Conservation (phyloP, 75 land plant species). For the Pinus taeda region DNA sequence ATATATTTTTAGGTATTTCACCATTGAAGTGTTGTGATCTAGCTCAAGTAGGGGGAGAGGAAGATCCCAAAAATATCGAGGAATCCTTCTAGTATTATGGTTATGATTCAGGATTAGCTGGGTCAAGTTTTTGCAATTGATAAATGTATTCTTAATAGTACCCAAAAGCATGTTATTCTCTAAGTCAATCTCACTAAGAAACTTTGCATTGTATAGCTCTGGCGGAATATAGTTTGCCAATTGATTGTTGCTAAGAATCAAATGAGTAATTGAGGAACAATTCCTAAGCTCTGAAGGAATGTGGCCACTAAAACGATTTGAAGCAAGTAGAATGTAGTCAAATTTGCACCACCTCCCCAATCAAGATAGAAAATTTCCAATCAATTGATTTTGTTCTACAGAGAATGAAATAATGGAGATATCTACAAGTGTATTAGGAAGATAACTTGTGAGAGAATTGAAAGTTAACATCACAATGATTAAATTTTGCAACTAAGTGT, state of each 20-base stretch:
- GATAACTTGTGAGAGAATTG: too few relatives aligned
- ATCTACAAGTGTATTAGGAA: constrained; percentile 14
- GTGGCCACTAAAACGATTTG: too few relatives aligned
- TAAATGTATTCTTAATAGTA: too few relatives aligned
- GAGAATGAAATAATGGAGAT: constrained; percentile 11
- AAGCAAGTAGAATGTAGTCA: constrained; percentile 3
- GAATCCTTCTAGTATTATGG: constrained; percentile 19
- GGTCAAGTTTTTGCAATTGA: too few relatives aligned
- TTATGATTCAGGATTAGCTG: constrained; percentile 13
- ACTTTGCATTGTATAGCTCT: too few relatives aligned
- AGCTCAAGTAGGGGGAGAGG: constrained; percentile 15
- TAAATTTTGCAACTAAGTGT: too few relatives aligned
- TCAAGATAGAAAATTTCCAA: constrained; percentile 15
- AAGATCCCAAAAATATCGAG: constrained; percentile 17
- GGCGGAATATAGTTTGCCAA: too few relatives aligned
- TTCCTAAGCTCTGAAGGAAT: too few relatives aligned
- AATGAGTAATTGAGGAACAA: constrained; percentile 11
- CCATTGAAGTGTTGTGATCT: constrained; percentile 27
- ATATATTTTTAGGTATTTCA: too few relatives aligned
- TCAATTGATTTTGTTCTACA: constrained; percentile 13
- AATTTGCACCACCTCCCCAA: constrained; percentile 8
- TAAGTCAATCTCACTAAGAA: constrained; percentile 12
- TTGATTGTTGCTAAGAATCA: too few relatives aligned
- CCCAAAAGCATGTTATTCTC: too few relatives aligned
- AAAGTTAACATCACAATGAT: too few relatives aligned